Evolutionary conservation across 202 grass and related monocot species (phyloP), one percentile per base, ranked within the genome.

Genomic region (Brachypodium distachyon): DNA sequence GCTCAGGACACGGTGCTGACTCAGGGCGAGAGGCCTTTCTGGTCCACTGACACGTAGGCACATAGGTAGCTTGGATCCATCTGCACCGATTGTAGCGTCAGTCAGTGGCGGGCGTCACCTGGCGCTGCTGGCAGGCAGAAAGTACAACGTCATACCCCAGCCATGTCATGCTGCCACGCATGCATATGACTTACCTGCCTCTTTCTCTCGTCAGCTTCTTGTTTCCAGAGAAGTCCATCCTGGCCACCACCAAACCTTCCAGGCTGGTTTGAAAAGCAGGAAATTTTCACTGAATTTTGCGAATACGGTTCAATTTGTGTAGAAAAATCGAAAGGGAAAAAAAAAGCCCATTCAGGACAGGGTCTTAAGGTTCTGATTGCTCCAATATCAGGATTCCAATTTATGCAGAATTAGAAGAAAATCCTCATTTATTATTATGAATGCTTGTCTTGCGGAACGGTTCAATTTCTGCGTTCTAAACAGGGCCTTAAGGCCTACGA

Each of bases 131-230:
- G 59, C 59, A 17, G 16, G 73, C 33, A 11, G 28, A 33, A 61
- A 61, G 72, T 44, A 38, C 56, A 61, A 36, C 59, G 76, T 74
- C 79, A 53, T 43, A 63, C 5, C 37, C 47, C 47, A 59, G 66
- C 73, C 73, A 77, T 59, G 85, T 28, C 79, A 65, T 71, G 38
- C 32, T 47, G 85, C 31, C 79, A 65, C 53, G n/a, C n/a, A n/a
- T n/a, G n/a, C n/a, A 32, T 23, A 60, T 67, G 75, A 13, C 26
- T 26, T 51, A 69, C 33, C 33, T 48, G 26, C 3, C 47, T 46
- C 36, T 76, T 36, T 48, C 47, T 38, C 37, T 5, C 13, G 67
- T 6, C 73, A 72, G 43, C 9, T 61, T 61, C 40, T n/a, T 67
- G 31, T 57, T 19, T 43, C 57, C 6, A 77, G 47, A 64, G 40